Percentiles rank a stretch among this genome's conserved stretches.
Evolutionary conservation across 2,329 filamentous ascomycete genomes (phyloP).

Genomic region (Arthroderma uncinatum): DNA sequence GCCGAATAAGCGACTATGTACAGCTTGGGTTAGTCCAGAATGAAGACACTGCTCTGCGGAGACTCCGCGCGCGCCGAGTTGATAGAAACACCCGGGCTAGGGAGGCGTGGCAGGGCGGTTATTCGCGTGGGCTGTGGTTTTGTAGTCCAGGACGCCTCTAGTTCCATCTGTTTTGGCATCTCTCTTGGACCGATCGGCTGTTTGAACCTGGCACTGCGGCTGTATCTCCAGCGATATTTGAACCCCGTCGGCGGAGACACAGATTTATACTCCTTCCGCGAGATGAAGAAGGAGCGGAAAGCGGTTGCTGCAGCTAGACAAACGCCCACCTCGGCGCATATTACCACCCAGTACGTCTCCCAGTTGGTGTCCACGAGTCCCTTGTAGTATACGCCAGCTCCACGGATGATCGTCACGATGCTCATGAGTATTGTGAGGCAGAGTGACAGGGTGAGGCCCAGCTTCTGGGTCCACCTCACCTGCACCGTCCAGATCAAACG

Average conservation of each 20-base stretch:
- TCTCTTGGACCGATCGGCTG: not conserved
- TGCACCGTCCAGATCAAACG: not conserved
- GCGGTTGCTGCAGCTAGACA: not conserved
- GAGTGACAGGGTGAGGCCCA: not conserved
- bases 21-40: not conserved
- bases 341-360: constrained; percentile 3
- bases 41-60: constrained; percentile 3
- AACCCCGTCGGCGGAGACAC: not conserved
- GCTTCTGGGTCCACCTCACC: constrained; percentile 1
- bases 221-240: not conserved
- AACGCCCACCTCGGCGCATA: not conserved
- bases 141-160: not conserved
- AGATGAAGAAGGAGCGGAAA: constrained; percentile 3
- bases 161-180: not conserved
- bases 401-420: constrained; percentile 1
- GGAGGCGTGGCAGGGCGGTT: not conserved
- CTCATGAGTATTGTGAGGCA: constrained; percentile 5
- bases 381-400: constrained; percentile 1
- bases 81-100: not conserved
- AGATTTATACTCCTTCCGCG: not conserved
- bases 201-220: not conserved
- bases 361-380: not conserved
- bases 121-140: not conserved
- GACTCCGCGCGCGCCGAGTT: not conserved
- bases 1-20: not conserved